Percentiles rank a stretch among this genome's conserved stretches.
Conservation (phyloP, 495 filamentous ascomycete genomes). For the Hypoxylon intermedium region DNA sequence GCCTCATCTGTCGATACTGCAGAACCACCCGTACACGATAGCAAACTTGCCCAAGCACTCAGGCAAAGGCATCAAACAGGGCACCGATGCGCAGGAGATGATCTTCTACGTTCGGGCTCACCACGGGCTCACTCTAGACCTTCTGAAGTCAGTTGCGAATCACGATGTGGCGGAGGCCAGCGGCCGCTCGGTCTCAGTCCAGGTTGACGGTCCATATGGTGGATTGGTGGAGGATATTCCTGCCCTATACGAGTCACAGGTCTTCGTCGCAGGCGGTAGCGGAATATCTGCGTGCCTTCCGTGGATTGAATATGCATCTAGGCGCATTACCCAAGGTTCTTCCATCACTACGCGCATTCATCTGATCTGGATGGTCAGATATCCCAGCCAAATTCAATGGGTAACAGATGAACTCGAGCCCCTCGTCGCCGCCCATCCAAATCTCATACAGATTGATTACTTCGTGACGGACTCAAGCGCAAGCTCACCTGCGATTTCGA, state of each 20-base stretch:
- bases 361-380: conserved; percentile 77
- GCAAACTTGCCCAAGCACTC: conserved; percentile 64
- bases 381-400: conserved; percentile 38
- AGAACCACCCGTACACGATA: conserved; percentile 81
- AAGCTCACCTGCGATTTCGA: conserved; percentile 3
- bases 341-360: conserved; percentile 72
- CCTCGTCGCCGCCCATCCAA: conserved; percentile 15
- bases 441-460: conserved; percentile 26
- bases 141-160: conserved; percentile 28
- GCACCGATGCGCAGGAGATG: conserved; percentile 27
- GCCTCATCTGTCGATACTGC: conserved; percentile 69
- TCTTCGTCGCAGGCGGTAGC: conserved; percentile 78
- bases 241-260: conserved; percentile 71
- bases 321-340: conserved; percentile 73
- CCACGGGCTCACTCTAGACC: conserved; percentile 26
- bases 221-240: conserved; percentile 67
- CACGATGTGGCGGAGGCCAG: conserved; percentile 11
- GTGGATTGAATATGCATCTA: conserved; percentile 72
- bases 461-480: conserved; percentile 20
- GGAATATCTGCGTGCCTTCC: conserved; percentile 78
- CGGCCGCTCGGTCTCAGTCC: conserved; percentile 65
- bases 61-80: neutral
- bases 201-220: conserved; percentile 79
- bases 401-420: conserved; percentile 27
- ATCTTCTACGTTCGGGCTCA: conserved; percentile 32